Evolutionary conservation across 169 alveolate genomes (phyloP), one percentile per base, ranked within the genome.

Genomic region (Perkinsus olseni): DNA sequence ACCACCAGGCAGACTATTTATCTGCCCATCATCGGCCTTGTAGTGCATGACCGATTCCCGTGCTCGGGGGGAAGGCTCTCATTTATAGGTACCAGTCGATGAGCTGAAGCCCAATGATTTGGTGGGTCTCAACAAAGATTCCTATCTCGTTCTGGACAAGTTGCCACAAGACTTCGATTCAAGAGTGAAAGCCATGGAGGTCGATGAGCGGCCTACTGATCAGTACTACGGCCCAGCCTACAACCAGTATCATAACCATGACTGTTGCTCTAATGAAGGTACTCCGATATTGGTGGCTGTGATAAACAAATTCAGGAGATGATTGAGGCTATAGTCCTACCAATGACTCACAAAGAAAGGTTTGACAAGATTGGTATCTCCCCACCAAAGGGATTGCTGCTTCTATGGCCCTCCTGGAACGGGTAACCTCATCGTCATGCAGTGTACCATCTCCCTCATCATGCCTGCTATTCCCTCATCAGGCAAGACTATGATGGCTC

Each of bases 321-420:
- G 91, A 98, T 98, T 45, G 99, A 99, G 97, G 99, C 99, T 34
- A 97, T 97, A 74, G 99, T 99, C 3, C 97, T 99, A 4, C 99
- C 99, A 62, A 98, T 99, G 97, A 98, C 99, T 45, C 99, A 99
- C 97, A 99, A 98, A 96, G 99, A 99, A 62, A 96, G 98, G 93
- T 99, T 99, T 95, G 99, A 99, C 82, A 98, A 98, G 93, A 98
- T 99, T 38, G 99, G 99, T 91, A 99, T 99, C 91, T 97, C 97
- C 94, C 99, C 99, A 40, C 99, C 99, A 3, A 99, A 99, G 95
- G 99, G 99, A 3, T 98, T 98, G 48, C 95, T 99, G 74, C 98
- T 99, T n/a, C 99, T 98, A 98, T 95, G 99, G 99, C 31, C 99
- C 99, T 0, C 99, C 99, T 37, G 99, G 99, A 38, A 98, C 99